phyloP scores from a whole-genome alignment of 768 basidiomycete genomes.

The Tulasnella sp. region DNA sequence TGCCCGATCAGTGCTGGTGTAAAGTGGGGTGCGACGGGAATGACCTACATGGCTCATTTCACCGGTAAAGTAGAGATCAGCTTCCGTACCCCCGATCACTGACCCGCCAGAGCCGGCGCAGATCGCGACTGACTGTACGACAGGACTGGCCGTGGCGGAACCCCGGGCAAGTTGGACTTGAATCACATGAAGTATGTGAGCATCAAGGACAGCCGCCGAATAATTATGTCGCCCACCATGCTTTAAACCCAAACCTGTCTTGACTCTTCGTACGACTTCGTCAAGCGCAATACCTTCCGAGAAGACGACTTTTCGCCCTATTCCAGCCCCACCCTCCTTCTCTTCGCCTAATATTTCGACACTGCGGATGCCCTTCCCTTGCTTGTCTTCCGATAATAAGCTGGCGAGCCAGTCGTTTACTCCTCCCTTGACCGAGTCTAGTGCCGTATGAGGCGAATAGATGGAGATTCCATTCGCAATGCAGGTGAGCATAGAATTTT shows the following conservation, averaged over 20 bases:
- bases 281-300: constrained; percentile 59
- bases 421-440: constrained; percentile 82
- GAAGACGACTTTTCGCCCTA: constrained; percentile 71
- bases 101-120: constrained; percentile 91
- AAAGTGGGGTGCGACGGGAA: constrained; percentile 20
- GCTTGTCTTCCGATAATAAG: constrained; percentile 38
- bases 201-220: not conserved
- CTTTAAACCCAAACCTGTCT: constrained; percentile 62
- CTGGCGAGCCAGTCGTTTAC: constrained; percentile 88
- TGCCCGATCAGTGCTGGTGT: not conserved
- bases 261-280: constrained; percentile 68
- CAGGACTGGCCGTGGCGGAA: constrained; percentile 47
- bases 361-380: not conserved
- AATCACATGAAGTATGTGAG: not conserved
- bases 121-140: constrained; percentile 71
- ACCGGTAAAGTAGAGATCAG: constrained; percentile 90
- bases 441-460: constrained; percentile 84
- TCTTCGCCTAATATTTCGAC: constrained; percentile 29
- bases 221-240: constrained; percentile 54
- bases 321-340: constrained; percentile 49
- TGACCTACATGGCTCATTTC: constrained; percentile 81
- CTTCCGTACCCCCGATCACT: constrained; percentile 68
- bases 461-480: constrained; percentile 82
- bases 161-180: constrained; percentile 39
- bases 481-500: constrained; percentile 76